Base-by-base conservation (phyloP, 2,329 filamentous ascomycete species). In the Claviceps sp. region DNA sequence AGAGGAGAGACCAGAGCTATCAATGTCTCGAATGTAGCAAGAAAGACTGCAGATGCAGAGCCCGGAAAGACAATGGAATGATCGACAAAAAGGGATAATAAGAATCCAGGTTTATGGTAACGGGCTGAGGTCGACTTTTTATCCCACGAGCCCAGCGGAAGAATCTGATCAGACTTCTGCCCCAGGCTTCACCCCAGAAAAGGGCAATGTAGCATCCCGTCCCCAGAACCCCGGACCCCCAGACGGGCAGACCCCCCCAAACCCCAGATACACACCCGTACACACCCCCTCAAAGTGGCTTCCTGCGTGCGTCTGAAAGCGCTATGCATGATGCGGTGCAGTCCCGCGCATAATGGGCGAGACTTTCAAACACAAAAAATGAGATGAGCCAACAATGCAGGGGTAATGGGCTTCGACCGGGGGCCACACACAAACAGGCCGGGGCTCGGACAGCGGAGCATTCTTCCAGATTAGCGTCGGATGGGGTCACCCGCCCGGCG, bases 91-190 rank as follows among this genome's bases (percentile, higher is more conserved):
- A 22, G 18, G 50, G 9, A 37, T 44, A 37, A 26, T 37, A 41
- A 50, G 20, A 22, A n/a, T 2, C 6, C 1, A 13, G 13, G 11
- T 6, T 3, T 1, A 13, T 20, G 38, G 47, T 18, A 9, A 37
- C 22, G 40, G 50, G 53, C 43, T 47, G 44, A 45, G 43, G 50
- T 20, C 47, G 53, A 50, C 44, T 48, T 50, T 54, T 54, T 54
- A 54, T 52, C 50, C 47, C 47, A 52, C 47, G 37, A 48, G 50
- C 38, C 8, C 47, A 46, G 38, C 18, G 44, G 50, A 52, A 48
- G 18, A 49, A 45, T 14, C 41, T 13, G n/a, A 52, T 50, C 44
- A 50, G 40, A 48, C 43, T 34, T 46, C 22, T 48, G 43, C 26
- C n/a, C 47, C 26, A 43, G 53, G 37, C 20, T 47, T 22, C 30